These are phyloP conservation scores for Camillea tinctor DNA, from an alignment of 2,329 filamentous ascomycete species.

Conservation along the genomic window DNA sequence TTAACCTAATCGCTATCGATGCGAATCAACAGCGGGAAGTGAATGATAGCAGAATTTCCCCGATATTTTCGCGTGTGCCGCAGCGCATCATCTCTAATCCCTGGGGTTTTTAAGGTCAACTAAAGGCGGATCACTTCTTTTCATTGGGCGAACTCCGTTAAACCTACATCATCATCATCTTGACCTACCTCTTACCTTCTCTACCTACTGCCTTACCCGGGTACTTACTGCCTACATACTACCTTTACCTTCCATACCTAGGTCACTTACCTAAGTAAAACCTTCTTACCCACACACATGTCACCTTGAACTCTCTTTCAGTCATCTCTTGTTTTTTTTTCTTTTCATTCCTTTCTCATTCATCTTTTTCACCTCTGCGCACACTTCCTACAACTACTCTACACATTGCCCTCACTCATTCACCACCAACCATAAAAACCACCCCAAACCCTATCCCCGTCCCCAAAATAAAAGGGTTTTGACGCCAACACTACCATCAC, in stretches of 20 bases:
- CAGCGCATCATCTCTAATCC: background rate
- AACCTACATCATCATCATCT: constrained; percentile 20
- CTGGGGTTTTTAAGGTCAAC: background rate
- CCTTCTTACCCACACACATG: too few species aligned
- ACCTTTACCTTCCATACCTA: too few species aligned
- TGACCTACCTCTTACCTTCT: background rate
- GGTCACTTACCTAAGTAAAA: too few species aligned
- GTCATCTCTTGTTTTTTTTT: background rate
- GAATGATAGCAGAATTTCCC: constrained; percentile 7
- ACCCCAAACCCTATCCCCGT: background rate
- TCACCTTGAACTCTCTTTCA: background rate
- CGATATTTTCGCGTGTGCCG: constrained; percentile 23
- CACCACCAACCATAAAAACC: too few species aligned
- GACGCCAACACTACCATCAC: background rate
- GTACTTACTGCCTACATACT: too few species aligned
- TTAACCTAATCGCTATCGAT: background rate
- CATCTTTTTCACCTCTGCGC: background rate
- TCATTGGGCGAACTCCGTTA: constrained; percentile 13
- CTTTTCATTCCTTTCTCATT: background rate
- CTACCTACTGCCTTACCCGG: too few species aligned
- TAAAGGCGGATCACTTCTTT: constrained; percentile 11
- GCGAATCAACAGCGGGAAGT: background rate
- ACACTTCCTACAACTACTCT: background rate
- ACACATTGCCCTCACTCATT: background rate
- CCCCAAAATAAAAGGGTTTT: background rate